phyloP scores from a whole-genome alignment of 2,329 filamentous ascomycete genomes.

The Paracamarosporium sp. region DNA sequence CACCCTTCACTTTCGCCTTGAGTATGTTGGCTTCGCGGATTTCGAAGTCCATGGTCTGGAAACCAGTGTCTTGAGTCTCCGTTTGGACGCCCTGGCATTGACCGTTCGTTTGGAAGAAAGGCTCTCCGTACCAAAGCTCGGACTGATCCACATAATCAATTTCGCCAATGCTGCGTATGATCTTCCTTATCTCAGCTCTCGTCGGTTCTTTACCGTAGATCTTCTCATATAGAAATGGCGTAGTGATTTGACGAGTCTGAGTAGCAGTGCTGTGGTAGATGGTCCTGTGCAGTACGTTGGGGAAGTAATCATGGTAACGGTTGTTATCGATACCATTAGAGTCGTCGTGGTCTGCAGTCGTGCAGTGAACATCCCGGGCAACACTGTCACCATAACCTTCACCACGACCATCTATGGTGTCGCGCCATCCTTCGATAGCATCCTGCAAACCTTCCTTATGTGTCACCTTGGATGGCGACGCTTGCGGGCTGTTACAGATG shows the following conservation, averaged over 20 bases:
- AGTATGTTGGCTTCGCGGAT: conserved; percentile 9
- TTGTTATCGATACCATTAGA: conserved; percentile 2
- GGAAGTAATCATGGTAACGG: not conserved
- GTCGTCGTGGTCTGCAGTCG: not conserved
- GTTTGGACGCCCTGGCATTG: not conserved
- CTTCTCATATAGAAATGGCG: conserved; percentile 12
- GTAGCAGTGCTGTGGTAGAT: conserved; percentile 20
- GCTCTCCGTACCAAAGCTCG: conserved; percentile 7
- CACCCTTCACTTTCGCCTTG: conserved; percentile 22
- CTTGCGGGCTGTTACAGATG: not conserved
- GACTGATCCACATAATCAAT: conserved; percentile 3
- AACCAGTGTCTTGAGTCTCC: conserved; percentile 11
- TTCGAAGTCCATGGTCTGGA: conserved; percentile 18
- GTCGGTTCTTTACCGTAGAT: conserved; percentile 19
- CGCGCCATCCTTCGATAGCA: not conserved
- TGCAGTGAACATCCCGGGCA: not conserved
- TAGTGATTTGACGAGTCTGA: conserved; percentile 20
- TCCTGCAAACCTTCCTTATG: not conserved
- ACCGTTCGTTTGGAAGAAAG: not conserved
- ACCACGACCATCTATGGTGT: not conserved
- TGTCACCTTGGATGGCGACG: not conserved
- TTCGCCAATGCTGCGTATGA: conserved; percentile 16
- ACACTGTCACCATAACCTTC: not conserved
- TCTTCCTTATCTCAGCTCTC: conserved; percentile 12
- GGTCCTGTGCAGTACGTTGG: not conserved